Base-by-base conservation (phyloP, 441 rosid species). In the Isatis lusitanica region DNA sequence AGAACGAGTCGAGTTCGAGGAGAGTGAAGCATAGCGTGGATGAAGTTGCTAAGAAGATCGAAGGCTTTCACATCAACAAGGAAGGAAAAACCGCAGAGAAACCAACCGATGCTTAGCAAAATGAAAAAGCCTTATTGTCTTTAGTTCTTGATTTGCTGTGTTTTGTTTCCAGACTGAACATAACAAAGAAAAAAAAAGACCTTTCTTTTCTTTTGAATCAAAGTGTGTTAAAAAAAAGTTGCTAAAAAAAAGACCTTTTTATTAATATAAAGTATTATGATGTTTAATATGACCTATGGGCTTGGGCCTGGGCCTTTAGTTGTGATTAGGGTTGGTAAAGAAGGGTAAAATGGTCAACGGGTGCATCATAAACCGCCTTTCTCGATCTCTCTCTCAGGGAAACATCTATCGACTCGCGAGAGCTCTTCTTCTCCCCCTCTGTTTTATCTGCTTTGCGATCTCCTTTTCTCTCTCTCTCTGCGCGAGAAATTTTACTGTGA, bases 31-130 rank as follows among this genome's bases (percentile, higher is more conserved):
- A 74, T 21, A 75, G 72, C 0, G 85, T 84, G 4, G 97, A 91
- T 30, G 98, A 95, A 57, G 84, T 95, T 39, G 47, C 86, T 10
- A 79, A 75, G 46, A 90, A 87, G 80, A 76, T 95, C 2, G 93
- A 90, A 79, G 92, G 83, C 56, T 81, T 92, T 65, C 90, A 86
- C 60, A 80, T 91, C 36, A 80, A 72, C 77, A 82, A 85, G 53
- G 99, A 88, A 75, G 89, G 86, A 39, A 84, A 78, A 74, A 15
- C 60, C 39, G 7, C 55, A 46, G 81, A 73, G 17, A 78, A 73
- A 63, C 67, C 66, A 47, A 73, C 74, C 40, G 78, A 78, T 60
- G 17, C 66, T 39, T 67, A 72, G 33, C 46, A 24, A 6, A 46
- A 15, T 1, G 26, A 16, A 33, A 21, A 35, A 18, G 7, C 13